These are phyloP conservation scores for Aspergillus conjunctus DNA, from an alignment of 495 filamentous ascomycete species.

Conservation along the genomic window DNA sequence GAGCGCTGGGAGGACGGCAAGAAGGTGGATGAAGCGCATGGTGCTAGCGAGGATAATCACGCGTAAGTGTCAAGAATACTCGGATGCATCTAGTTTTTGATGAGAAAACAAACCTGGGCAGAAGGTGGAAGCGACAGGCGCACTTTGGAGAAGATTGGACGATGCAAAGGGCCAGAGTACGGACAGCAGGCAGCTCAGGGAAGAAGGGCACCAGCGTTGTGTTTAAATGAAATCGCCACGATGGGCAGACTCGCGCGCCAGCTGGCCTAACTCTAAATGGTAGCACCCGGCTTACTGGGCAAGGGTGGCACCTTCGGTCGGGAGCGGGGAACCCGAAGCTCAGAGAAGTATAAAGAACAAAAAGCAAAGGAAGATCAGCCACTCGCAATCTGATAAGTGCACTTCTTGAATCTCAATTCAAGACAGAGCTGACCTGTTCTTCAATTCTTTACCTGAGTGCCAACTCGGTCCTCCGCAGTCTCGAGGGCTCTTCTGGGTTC, in stretches of 20 bases:
- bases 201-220: constrained; percentile 28
- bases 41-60: constrained; percentile 21
- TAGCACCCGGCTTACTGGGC: constrained; percentile 11
- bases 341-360: not conserved
- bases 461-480: too few species aligned
- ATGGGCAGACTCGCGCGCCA: constrained; percentile 24
- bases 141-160: constrained; percentile 25
- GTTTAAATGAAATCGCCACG: constrained; percentile 29
- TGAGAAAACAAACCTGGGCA: constrained; percentile 28
- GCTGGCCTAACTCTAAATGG: constrained; percentile 30
- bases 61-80: constrained; percentile 17
- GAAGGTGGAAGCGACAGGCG: constrained; percentile 18
- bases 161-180: constrained; percentile 28
- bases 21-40: constrained; percentile 70
- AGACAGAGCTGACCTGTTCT: not conserved
- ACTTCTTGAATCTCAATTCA: not conserved
- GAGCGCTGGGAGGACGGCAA: constrained; percentile 69
- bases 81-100: not conserved
- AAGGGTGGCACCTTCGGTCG: constrained; percentile 12
- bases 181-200: constrained; percentile 32
- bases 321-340: constrained; percentile 21
- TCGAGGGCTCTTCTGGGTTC: too few species aligned
- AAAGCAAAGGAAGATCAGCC: not conserved
- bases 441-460: not conserved
- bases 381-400: not conserved